Evolutionary conservation across 768 basidiomycete genomes (phyloP), one percentile per base, ranked within the genome.

Genomic region (Jaapia argillacea): DNA sequence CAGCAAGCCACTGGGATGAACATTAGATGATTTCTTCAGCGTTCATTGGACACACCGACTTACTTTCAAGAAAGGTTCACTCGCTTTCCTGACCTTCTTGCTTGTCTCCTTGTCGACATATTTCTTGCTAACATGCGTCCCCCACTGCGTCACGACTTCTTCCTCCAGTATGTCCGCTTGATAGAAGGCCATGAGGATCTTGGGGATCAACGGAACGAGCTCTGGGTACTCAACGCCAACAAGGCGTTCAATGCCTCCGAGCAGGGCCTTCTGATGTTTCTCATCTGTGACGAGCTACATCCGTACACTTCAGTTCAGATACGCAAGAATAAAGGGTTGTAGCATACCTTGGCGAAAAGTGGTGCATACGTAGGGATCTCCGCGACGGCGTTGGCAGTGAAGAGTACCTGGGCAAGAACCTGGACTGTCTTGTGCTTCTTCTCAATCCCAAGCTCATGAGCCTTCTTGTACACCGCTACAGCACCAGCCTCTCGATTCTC

Each of bases 41-140:
- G 25, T 28, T 22, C 44, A 18, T 23, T 23, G 3, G 21, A 27
- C 14, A 31, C 54, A 70, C n/a, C n/a, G n/a, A n/a, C n/a, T 39
- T 49, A 86, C 86, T 74, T 92, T 91, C 58, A 98, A 67, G 71
- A 98, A 97, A 0, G 93, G 91, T 60, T 89, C 91, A 51, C 86
- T 85, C 10, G 91, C 91, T 70, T 93, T 94, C 54, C 93, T 74
- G 41, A 99, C 92, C 65, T 80, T 92, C 77, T 97, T 98, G 62
- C 85, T 87, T 37, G 77, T 84, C 22, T 97, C 92, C 65, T 85
- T 91, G 64, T 94, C 88, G 36, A 92, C 87, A 57, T 90, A 94
- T 68, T 97, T 96, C 73, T 86, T 94, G 66, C 84, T 88, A 58
- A 92, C 89, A 53, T 94, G 92, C 3, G 89, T 94, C 6, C 92